These are phyloP conservation scores for Cordyceps tenuipes DNA, from an alignment of 2,329 filamentous ascomycete genomes.

Conservation along the genomic window DNA sequence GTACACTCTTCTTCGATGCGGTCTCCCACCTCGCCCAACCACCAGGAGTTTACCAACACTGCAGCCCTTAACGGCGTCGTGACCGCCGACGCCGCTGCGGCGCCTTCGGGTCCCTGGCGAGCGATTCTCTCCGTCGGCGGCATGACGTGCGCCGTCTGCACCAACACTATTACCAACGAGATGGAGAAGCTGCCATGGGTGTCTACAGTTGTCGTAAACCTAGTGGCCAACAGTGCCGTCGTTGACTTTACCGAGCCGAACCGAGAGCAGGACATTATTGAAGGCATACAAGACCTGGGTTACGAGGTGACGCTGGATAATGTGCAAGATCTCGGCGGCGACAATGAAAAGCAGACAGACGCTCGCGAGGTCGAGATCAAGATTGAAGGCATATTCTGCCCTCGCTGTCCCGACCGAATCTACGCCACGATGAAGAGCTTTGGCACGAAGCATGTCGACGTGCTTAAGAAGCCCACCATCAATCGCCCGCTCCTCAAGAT, in stretches of 20 bases:
- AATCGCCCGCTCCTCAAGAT: conserved; percentile 61
- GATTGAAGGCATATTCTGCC: conserved; percentile 67
- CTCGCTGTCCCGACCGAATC: conserved; percentile 58
- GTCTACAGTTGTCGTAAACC: conserved; percentile 49
- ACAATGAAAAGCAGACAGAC: conserved; percentile 26
- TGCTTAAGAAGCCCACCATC: conserved; percentile 48
- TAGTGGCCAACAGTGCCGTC: conserved; percentile 59
- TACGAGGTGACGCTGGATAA: conserved; percentile 55
- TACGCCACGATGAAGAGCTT: conserved; percentile 45
- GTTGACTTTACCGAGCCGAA: conserved; percentile 41
- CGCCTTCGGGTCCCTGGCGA: conserved; percentile 28
- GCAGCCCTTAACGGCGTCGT: background rate
- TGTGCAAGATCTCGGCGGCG: conserved; percentile 33
- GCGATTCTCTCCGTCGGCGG: conserved; percentile 55
- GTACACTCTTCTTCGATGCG: background rate
- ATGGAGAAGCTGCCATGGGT: conserved; percentile 51
- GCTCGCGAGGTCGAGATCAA: conserved; percentile 54
- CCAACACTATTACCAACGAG: conserved; percentile 52
- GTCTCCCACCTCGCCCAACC: background rate
- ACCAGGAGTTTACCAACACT: background rate
- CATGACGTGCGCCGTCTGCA: conserved; percentile 67
- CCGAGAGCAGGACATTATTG: conserved; percentile 26
- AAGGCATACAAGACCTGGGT: conserved; percentile 53
- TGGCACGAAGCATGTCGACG: conserved; percentile 36
- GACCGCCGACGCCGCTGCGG: background rate